Evolutionary conservation across 306 rosid species (phyloP), one percentile per base, ranked within the genome.

Genomic region (Casuarina glauca): DNA sequence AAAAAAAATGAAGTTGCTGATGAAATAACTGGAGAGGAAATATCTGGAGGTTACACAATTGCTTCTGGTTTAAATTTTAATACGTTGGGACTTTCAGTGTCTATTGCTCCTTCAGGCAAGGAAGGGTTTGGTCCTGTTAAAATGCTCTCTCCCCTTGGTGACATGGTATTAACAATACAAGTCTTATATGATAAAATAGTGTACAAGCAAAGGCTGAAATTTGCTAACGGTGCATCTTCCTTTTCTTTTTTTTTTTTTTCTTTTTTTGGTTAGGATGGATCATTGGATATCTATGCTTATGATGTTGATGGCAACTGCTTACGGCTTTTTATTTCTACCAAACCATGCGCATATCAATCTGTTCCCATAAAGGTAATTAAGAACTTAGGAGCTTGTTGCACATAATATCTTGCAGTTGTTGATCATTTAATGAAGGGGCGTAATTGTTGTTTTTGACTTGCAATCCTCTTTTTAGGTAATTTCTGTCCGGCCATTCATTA

Each of bases 11-110:
- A 81, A 81, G 78, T 78, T 67, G 54, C 81, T 69, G 97, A 91
- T 85, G 99, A 95, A 86, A 91, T 95, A 79, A 88, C 91, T 66
- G 93, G 88, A 82, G 99, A 93, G 83, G 99, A 95, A 82, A 78
- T 93, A 78, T 81, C 80, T 73, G 97, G 86, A 75, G 96, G 97
- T 72, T 83, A 84, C 79, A 93, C 99, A 79, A 86, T 95, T 71
- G 91, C 91, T 74, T 90, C 99, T 73, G 93, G 89, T 78, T 81
- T 91, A 74, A 93, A 93, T 84, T 93, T 95, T 76, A 95, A 93
- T 58, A 69, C 79, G 35, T 83, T 95, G 85, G 93, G 94, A 70
- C 92, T 95, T 55, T 84, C 94, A 61, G 90, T 93, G 82, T 92
- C 99, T 49, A 82, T 91, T 82, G 81, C 85, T 57, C 89, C 83